These are phyloP conservation scores for Diutina scorzettiae DNA, from an alignment of 1,139 yeast species.

Conservation along the genomic window DNA sequence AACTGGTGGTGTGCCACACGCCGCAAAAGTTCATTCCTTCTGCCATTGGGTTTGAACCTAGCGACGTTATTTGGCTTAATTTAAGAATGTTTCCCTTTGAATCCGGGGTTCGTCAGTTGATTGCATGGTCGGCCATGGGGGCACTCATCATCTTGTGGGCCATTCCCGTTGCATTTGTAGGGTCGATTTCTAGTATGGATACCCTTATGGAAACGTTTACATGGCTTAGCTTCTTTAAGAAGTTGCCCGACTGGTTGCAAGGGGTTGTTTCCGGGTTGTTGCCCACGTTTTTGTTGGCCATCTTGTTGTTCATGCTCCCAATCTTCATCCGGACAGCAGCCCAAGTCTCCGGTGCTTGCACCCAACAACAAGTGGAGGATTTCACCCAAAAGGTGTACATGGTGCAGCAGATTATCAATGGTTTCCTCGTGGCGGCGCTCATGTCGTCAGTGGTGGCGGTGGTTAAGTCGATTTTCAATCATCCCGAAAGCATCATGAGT, in stretches of 20 bases:
- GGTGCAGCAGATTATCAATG: conserved; percentile 59
- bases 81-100: conserved; percentile 30
- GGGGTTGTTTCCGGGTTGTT: conserved; percentile 82
- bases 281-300: conserved; percentile 72
- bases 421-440: conserved; percentile 56
- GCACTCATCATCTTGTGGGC: conserved; percentile 76
- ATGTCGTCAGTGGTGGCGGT: conserved; percentile 68
- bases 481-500: conserved; percentile 58
- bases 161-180: conserved; percentile 91
- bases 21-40: conserved; percentile 57
- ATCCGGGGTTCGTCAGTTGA: conserved; percentile 27
- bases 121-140: conserved; percentile 34
- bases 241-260: conserved; percentile 51
- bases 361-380: conserved; percentile 51
- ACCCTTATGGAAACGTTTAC: conserved; percentile 55
- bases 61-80: conserved; percentile 78
- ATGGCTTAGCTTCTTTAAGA: conserved; percentile 59
- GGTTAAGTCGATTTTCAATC: conserved; percentile 50
- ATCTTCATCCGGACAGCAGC: conserved; percentile 60
- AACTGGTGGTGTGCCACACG: conserved; percentile 55
- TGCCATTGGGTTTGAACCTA: conserved; percentile 51
- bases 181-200: conserved; percentile 78
- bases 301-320: conserved; percentile 75
- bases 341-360: conserved; percentile 50
- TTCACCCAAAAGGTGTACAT: conserved; percentile 70